Percentiles rank a stretch among this genome's conserved stretches.
Conservation (phyloP, 306 rosid genomes). For the Carpinus fangiana region DNA sequence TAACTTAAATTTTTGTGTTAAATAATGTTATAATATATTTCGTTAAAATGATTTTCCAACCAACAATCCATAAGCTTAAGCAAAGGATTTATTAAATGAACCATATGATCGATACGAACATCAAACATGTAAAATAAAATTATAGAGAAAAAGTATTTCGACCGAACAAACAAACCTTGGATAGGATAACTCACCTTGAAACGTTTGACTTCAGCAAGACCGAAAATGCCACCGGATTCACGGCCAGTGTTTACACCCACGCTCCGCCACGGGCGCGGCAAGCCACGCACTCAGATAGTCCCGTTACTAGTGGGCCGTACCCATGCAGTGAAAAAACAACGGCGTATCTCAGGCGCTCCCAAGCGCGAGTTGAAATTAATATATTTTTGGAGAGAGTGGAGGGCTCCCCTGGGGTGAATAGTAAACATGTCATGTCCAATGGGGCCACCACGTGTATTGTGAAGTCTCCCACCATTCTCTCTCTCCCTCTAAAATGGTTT, state of each 20-base stretch:
- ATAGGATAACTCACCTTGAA: slow-evolving; percentile 10
- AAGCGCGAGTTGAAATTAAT: neutral
- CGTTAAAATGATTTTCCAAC: no score
- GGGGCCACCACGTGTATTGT: slow-evolving; percentile 71
- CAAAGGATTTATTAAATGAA: no score
- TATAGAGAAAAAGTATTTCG: no score
- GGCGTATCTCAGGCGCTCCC: neutral
- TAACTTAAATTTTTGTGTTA: no score
- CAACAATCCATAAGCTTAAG: no score
- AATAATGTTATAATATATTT: no score
- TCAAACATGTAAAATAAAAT: no score
- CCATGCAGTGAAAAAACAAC: neutral
- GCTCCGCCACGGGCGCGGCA: slow-evolving; percentile 12
- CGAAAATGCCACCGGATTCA: slow-evolving; percentile 37
- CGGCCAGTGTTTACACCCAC: slow-evolving; percentile 13
- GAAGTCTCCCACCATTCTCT: slow-evolving; percentile 26
- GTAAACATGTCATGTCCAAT: slow-evolving; percentile 42
- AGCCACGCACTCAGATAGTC: slow-evolving; percentile 26
- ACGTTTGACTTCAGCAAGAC: slow-evolving; percentile 51
- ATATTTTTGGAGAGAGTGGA: slow-evolving; percentile 2
- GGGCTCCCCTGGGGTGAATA: slow-evolving; percentile 33
- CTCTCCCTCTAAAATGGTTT: neutral
- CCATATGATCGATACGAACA: no score
- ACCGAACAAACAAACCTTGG: no score
- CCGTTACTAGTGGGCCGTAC: neutral